Evolutionary conservation across 208 protist species (phyloP), one percentile per base, ranked within the genome.

Genomic region (Crithidia bombi): DNA sequence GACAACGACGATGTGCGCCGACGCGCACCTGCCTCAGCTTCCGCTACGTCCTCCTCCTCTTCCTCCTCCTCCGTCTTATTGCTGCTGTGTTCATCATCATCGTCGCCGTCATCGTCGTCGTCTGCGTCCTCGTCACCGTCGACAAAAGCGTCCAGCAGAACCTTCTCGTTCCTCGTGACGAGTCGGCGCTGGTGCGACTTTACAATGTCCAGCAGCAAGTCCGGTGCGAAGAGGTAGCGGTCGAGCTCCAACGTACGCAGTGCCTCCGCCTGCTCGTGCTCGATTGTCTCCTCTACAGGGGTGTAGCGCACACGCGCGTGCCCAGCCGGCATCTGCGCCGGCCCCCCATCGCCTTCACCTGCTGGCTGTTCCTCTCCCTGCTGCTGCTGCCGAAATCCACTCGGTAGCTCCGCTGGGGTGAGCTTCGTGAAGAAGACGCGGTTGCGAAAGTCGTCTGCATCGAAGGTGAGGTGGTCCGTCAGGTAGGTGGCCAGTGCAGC

Each of bases 171-270:
- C n/a, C 59, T 64, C 14, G 91, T 93, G 7, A 96, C 78, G 11
- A 90, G 79, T 11, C 87, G 75, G 26, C 81, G 52, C 79, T 96
- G 91, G 39, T 91, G 77, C 71, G 85, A 77, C 66, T 87, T 90
- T 28, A 69, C 73, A 30, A 96, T 93, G 73, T 96, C 88, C 1
- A 87, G 76, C 25, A 96, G 76, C 59, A 96, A 67, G 55, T 96
- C 91, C 0, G 91, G 91, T 0, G 86, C 85, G 33, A 94, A 77
- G 7, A 96, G 76, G 62, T 93, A 96, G 51, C 91, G 86, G 62
- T 96, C 91, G 5, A 96, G 77, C 54, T 90, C 85, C 35, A 96
- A 51, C 6, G 77, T 75, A 25, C 64, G 69, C 65, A 94, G 79
- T 15, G 88, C 91, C 36, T 83, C 62, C 19, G 75, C 69, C 46